phyloP scores from a whole-genome alignment of 805 yeast species.

The Candida taoyuanica region DNA sequence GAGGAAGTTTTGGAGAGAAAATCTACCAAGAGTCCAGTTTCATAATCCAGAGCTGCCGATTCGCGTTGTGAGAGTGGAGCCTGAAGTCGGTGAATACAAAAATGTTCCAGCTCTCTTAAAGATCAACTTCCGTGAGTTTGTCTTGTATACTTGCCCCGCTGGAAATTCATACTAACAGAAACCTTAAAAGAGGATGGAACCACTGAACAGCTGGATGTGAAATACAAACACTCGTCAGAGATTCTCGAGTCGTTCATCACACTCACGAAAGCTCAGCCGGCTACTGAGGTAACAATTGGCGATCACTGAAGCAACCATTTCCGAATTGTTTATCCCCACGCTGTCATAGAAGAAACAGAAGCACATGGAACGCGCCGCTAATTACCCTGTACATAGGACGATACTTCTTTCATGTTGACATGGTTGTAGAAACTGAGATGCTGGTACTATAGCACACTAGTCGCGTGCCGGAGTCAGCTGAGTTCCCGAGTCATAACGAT shows the following conservation, averaged over 20 bases:
- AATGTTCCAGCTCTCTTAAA: constrained; percentile 42
- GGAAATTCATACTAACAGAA: constrained; percentile 8
- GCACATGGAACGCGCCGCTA: neutral
- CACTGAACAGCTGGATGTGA: constrained; percentile 47
- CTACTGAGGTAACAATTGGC: constrained; percentile 32
- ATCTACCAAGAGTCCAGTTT: constrained; percentile 73
- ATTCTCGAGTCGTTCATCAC: constrained; percentile 55
- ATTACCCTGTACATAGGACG: constrained; percentile 7
- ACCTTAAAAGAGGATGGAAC: constrained; percentile 31
- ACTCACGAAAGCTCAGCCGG: constrained; percentile 45
- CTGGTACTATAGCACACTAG: too few species aligned
- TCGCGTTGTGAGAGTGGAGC: constrained; percentile 50
- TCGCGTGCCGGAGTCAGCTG: neutral
- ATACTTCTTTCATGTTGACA: too few species aligned
- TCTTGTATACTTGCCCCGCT: too few species aligned
- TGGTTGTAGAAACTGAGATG: neutral
- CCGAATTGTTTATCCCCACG: too few species aligned
- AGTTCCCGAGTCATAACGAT: too few species aligned
- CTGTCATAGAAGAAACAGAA: too few species aligned
- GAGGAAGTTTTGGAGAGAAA: constrained; percentile 67
- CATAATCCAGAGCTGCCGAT: constrained; percentile 74
- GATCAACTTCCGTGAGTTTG: constrained; percentile 30
- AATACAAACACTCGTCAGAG: constrained; percentile 40
- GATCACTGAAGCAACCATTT: too few species aligned
- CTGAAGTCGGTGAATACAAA: constrained; percentile 38